Evolutionary conservation across 1,284 basidiomycete genomes (phyloP), one percentile per base, ranked within the genome.

Genomic region (Schizopora paradoxa): DNA sequence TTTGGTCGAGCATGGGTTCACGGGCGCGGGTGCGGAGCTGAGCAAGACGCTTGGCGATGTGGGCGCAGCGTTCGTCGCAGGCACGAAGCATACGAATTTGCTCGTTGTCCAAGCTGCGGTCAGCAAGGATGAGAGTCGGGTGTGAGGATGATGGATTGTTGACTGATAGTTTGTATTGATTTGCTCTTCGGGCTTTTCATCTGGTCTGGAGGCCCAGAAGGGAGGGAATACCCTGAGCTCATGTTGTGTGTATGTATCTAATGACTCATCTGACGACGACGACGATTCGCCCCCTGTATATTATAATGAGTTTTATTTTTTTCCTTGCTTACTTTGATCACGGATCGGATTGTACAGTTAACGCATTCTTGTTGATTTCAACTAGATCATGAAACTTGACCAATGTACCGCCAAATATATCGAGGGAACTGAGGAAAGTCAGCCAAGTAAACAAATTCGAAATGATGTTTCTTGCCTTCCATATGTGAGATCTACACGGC

Each of bases 401-500:
- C 4, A 84, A 69, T 0, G 59, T 69, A 0, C 90, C 90, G 1
- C 89, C 89, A 57, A 92, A 92, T 14, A 92, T 90, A 58, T 92
- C 89, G 25, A 92, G 67, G 1, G 89, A 73, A 50, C 86, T 89
- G 52, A 21, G 16, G 6, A 43, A n/a, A n/a, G n/a, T n/a, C n/a
- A n/a, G n/a, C n/a, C n/a, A n/a, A n/a, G n/a, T n/a, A n/a, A n/a
- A n/a, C n/a, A n/a, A 41, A 26, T 13, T 18, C 26, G 34, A 23
- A 36, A n/a, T 22, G 10, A 22, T 16, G 19, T 11, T 13, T 56
- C 73, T 55, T 57, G 90, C 89, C 91, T 94, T 51, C 96, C 96
- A 62, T 86, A 99, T 1, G 96, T 99, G 52, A 99, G 68, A 63
- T 99, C 95, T 5, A 99, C 92, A 44, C 78, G 85, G 13, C 96